Evolutionary conservation across 1,139 yeast species (phyloP), one percentile per base, ranked within the genome.

Genomic region (Yamadazyma conglobata): DNA sequence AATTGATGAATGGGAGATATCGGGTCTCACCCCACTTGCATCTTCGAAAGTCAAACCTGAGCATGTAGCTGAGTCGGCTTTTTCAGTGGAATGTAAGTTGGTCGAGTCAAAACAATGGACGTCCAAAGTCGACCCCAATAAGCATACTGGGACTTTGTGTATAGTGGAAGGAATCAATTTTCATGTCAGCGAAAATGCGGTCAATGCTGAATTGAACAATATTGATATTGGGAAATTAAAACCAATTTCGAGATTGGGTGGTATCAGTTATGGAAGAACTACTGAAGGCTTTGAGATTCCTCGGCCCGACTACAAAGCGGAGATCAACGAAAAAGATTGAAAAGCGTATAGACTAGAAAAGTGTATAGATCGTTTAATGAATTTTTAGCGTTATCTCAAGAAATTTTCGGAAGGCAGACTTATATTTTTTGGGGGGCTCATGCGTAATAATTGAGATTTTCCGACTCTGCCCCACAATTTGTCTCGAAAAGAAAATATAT

Each of bases 21-120:
- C 69, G 10, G 83, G 83, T 0, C 54, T 77, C 34, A 74, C 80
- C 1, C 72, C 72, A 2, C 40, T 51, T 7, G 43, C 50, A 6
- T 71, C 79, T 0, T 40, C 48, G 0, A 49, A 53, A 15, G 82
- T 77, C 25, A 64, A 58, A 34, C 69, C 81, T 0, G 63, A 71
- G 7, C 75, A 69, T 41, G 82, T 77, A 8, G 74, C 70, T 1
- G 83, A 77, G 41, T 66, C 77, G 23, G 79, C 79, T 1, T 75
- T 77, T 43, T 70, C 79, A 3, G 47, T 77, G 10, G 83, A 77
- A 47, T 74, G 70, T 23, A 73, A 68, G 45, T 50, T 75, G 19
- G 34, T 70, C 11, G 54, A 58, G 30, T 40, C 49, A 11, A 77
- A 71, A 41, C 70, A 65, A 16, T 71, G 73, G 70, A 54, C 39